Conservation (phyloP, 768 basidiomycete species). For the Neoboletus subvelutipes region DNA sequence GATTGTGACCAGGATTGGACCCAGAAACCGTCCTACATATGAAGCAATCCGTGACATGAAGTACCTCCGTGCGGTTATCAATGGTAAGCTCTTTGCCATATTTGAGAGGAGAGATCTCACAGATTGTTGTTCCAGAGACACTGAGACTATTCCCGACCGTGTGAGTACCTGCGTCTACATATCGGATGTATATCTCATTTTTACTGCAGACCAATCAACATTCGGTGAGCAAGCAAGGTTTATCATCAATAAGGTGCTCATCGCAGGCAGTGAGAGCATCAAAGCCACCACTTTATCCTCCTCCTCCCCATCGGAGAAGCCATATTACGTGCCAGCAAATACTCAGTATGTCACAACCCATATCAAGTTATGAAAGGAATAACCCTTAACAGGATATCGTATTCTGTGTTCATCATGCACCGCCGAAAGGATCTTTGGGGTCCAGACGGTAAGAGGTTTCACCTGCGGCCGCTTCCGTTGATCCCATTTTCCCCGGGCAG, state of each 20-base stretch:
- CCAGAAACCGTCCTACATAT: constrained; percentile 46
- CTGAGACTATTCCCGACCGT: constrained; percentile 57
- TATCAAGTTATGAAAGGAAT: not conserved
- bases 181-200: not conserved
- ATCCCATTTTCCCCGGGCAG: constrained; percentile 30
- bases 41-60: constrained; percentile 62
- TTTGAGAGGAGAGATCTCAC: not conserved
- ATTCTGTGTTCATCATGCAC: constrained; percentile 67
- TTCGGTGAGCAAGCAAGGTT: constrained; percentile 33
- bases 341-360: constrained; percentile 32
- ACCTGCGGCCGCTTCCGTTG: not conserved
- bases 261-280: constrained; percentile 40
- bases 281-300: constrained; percentile 49
- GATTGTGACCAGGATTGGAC: constrained; percentile 52
- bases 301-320: constrained; percentile 15
- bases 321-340: constrained; percentile 38
- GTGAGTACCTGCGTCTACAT: constrained; percentile 7
- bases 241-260: not conserved
- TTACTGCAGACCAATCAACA: constrained; percentile 43
- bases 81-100: constrained; percentile 39
- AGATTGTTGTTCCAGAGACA: constrained; percentile 39
- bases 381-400: constrained; percentile 36
- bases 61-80: constrained; percentile 62
- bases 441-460: constrained; percentile 51
- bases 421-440: constrained; percentile 68